Base-by-base conservation (phyloP, 2,329 filamentous ascomycete species). In the Thielaviopsis cerberus region DNA sequence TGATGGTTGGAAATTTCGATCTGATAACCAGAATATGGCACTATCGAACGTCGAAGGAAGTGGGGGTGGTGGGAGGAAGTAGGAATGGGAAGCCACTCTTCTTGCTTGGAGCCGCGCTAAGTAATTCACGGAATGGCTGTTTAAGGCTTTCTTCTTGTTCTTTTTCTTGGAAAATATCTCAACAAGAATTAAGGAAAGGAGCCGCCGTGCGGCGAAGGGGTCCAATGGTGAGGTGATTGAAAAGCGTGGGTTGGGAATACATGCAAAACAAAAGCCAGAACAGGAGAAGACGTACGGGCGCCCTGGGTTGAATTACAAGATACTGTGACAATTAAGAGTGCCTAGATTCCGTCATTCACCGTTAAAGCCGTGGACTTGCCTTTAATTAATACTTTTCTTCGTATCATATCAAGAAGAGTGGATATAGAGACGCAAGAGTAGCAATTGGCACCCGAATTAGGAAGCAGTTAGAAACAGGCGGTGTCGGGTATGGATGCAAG, bases 1-100 rank as follows among this genome's bases (percentile, higher is more conserved):
- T 53, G 56, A 57, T 57, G 56, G 24, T 57, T 50, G 8, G 17
- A 48, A 20, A 54, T 53, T 57, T 48, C 23, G 56, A 57, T 57
- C 56, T 57, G 56, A 57, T 57, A 57, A 57, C 41, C 56, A 54
- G 30, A 34, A 22, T 7, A 22, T 22, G 41, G n/a, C 41, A n/a
- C 41, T 48, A 48, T 48, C 22, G n/a, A 22, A 6, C 13, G 41
- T 48, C n/a, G 41, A 48, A 48, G 41, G 41, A 48, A 48, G 41
- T 48, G 41, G 41, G 27, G 41, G 41, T 17, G 15, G n/a, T 17
- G 41, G n/a, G n/a, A n/a, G n/a, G 41, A 10, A 22, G n/a, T 5
- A 30, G 27, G 11, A 30, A 30, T 11, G 27, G 27, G 27, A 30
- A 30, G 27, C 27, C 27, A n/a, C n/a, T n/a, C n/a, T n/a, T n/a